Evolutionary conservation across 352 stramenopile genomes (phyloP).

Genomic region (Hyaloperonospora arabidopsidis): DNA sequence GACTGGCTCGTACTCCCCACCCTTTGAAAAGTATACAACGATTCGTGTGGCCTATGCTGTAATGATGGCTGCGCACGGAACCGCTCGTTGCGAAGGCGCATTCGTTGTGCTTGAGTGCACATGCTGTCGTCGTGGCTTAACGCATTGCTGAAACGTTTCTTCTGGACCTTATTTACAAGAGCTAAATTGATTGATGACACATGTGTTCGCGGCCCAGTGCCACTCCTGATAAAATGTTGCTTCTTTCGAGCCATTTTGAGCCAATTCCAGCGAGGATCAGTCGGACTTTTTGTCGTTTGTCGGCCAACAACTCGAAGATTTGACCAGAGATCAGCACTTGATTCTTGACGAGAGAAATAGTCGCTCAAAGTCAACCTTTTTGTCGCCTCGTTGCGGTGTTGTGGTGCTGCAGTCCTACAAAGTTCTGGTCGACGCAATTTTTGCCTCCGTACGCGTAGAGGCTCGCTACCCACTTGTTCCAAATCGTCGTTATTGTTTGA

Average conservation of each 20-base stretch:
- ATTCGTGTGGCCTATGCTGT: constrained; percentile 10
- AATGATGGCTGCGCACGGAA: constrained; percentile 14
- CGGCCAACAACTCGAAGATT: constrained; percentile 35
- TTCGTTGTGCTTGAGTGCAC: constrained; percentile 38
- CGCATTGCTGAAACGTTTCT: constrained; percentile 9
- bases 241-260: constrained; percentile 33
- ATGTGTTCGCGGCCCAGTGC: background rate
- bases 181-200: constrained; percentile 2
- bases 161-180: constrained; percentile 4
- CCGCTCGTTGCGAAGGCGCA: constrained; percentile 47
- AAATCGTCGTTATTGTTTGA: background rate
- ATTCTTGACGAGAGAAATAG: constrained; percentile 19
- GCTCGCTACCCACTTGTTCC: background rate
- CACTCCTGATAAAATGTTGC: constrained; percentile 13
- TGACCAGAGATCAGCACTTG: constrained; percentile 12
- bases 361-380: constrained; percentile 34
- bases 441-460: background rate
- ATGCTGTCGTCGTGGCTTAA: constrained; percentile 19
- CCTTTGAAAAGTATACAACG: constrained; percentile 5
- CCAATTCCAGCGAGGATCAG: constrained; percentile 46
- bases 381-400: constrained; percentile 4
- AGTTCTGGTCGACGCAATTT: background rate
- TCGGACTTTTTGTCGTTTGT: constrained; percentile 26
- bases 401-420: background rate
- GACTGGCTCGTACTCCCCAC: background rate